These are phyloP conservation scores for Verticillium albo-atrum DNA, from an alignment of 2,329 filamentous ascomycete species.

Conservation along the genomic window DNA sequence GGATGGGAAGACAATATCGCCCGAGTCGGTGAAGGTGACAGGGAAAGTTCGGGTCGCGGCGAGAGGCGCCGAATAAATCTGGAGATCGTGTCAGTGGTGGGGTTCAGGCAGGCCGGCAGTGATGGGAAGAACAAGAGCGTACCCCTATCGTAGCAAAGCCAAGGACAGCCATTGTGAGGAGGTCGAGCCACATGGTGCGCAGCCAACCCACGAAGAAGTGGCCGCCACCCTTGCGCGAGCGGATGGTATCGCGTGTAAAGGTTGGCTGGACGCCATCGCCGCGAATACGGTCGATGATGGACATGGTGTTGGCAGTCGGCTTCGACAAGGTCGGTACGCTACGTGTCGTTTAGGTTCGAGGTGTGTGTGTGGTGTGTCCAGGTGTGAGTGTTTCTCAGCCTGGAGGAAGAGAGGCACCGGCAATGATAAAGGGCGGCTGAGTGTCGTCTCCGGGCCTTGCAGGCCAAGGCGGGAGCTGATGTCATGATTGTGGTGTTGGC, in stretches of 20 bases:
- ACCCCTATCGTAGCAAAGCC: constrained; percentile 32
- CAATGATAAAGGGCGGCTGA: not conserved
- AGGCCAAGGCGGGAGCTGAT: not conserved
- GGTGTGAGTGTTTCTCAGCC: no score
- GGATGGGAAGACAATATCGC: constrained; percentile 58
- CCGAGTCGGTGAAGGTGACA: constrained; percentile 50
- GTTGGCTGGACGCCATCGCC: not conserved
- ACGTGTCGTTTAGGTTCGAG: not conserved
- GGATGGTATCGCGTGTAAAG: constrained; percentile 6
- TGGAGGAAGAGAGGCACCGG: not conserved
- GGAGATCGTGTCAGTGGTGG: not conserved
- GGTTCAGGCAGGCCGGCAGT: not conserved
- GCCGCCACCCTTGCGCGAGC: not conserved
- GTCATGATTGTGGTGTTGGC: not conserved
- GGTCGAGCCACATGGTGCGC: constrained; percentile 52
- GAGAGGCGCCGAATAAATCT: constrained; percentile 51
- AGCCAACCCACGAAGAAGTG: constrained; percentile 37
- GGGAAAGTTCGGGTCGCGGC: constrained; percentile 57
- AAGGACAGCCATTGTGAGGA: constrained; percentile 53
- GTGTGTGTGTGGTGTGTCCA: not conserved
- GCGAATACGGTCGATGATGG: not conserved
- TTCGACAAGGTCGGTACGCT: not conserved
- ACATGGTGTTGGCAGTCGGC: not conserved
- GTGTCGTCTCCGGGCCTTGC: not conserved
- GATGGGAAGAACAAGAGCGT: constrained; percentile 21